phyloP scores from a whole-genome alignment of 495 filamentous ascomycete species.

The Chaetomium fimeti region DNA sequence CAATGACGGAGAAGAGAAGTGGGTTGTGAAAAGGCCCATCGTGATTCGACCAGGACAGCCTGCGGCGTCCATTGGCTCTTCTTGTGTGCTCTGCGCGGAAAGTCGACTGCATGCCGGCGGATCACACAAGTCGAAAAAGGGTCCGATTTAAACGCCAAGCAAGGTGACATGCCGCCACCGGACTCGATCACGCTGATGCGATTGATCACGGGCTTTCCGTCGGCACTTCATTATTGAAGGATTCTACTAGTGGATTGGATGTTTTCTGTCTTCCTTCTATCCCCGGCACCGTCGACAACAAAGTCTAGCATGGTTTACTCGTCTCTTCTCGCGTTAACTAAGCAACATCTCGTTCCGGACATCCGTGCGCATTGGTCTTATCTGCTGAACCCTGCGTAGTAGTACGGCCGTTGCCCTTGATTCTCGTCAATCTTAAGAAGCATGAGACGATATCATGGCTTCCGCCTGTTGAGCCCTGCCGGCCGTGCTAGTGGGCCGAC shows the following conservation, averaged over 20 bases:
- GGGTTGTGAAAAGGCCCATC: background rate
- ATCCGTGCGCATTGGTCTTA: too few relatives aligned
- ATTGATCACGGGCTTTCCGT: conserved; percentile 13
- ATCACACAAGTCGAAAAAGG: conserved; percentile 4
- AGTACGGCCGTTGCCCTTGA: too few relatives aligned
- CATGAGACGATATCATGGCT: background rate
- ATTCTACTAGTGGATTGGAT: background rate
- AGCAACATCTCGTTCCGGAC: too few relatives aligned
- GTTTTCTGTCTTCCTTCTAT: background rate
- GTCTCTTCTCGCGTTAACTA: background rate
- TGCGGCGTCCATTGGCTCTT: conserved; percentile 7
- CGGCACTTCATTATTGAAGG: conserved; percentile 1
- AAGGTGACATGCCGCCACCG: conserved; percentile 11
- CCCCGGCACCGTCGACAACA: background rate
- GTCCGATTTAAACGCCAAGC: conserved; percentile 6
- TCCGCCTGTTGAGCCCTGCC: background rate
- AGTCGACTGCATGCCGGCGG: conserved; percentile 5
- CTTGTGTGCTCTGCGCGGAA: background rate
- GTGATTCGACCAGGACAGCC: background rate
- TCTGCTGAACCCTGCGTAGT: too few relatives aligned
- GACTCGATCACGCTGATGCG: conserved; percentile 12
- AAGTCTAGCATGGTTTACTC: background rate
- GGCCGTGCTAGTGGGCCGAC: too few relatives aligned
- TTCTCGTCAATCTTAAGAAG: too few relatives aligned
- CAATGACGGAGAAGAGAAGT: background rate